Percentiles rank a stretch among this genome's conserved stretches.
phyloP scores from a whole-genome alignment of 2,329 filamentous ascomycete species.

The Diplodia seriata region DNA sequence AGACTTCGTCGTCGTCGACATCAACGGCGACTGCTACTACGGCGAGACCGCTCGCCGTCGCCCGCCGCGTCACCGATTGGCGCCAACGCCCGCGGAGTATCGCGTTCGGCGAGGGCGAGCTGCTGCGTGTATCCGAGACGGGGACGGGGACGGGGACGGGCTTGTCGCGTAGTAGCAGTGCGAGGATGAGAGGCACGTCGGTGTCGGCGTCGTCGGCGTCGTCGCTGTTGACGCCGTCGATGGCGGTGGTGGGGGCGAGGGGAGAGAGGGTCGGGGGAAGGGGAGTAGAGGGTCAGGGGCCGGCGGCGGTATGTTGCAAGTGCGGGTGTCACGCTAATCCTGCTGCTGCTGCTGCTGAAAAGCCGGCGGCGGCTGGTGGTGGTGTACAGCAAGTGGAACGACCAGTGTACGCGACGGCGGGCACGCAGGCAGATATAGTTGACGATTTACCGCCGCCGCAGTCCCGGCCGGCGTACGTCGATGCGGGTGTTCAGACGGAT shows the following conservation, averaged over 20 bases:
- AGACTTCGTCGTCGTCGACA: not conserved
- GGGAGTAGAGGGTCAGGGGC: not conserved
- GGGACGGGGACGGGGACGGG: not conserved
- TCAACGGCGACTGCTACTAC: no score
- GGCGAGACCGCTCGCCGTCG: not conserved
- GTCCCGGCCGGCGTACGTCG: constrained; percentile 35
- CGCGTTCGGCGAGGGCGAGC: constrained; percentile 31
- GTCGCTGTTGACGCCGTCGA: not conserved
- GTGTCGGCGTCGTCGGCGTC: not conserved
- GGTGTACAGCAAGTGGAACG: not conserved
- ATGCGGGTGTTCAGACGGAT: constrained; percentile 41
- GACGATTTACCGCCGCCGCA: not conserved
- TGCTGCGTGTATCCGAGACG: not conserved
- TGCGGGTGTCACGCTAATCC: constrained; percentile 33
- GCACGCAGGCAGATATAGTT: not conserved
- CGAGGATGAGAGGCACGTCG: not conserved
- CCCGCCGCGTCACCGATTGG: no score
- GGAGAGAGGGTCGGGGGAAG: not conserved
- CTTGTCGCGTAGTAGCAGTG: no score
- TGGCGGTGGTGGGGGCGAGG: not conserved
- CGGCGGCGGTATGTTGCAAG: not conserved
- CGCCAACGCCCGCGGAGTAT: not conserved
- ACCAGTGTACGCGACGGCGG: not conserved
- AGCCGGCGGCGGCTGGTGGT: not conserved
- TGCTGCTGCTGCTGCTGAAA: constrained; percentile 28